Conservation (phyloP, 2,329 filamentous ascomycete species). For the Ophiostoma sp. region DNA sequence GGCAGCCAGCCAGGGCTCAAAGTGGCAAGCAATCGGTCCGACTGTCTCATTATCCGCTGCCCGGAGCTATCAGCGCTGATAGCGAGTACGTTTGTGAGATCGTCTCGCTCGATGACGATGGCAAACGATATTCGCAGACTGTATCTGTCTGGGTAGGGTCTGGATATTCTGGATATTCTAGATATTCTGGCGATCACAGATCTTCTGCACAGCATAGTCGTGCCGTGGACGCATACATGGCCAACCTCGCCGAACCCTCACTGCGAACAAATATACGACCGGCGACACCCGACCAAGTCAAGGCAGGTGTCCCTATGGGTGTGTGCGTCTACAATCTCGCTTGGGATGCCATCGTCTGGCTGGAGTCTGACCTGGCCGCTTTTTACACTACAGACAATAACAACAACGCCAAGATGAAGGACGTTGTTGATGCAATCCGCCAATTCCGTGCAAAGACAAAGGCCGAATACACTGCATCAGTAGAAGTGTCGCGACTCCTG, state of each 20-base stretch:
- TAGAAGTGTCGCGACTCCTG: slow-evolving; percentile 15
- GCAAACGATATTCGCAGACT: slow-evolving; percentile 20
- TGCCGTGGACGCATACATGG: slow-evolving; percentile 46
- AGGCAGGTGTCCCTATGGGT: slow-evolving; percentile 44
- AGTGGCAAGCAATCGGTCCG: slow-evolving; percentile 2
- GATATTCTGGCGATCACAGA: not conserved
- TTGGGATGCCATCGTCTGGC: slow-evolving; percentile 47
- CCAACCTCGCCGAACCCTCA: slow-evolving; percentile 34
- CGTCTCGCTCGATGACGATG: slow-evolving; percentile 30
- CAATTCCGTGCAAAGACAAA: slow-evolving; percentile 36
- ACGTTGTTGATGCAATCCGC: slow-evolving; percentile 42
- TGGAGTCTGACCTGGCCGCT: not conserved
- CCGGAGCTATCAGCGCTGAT: not conserved
- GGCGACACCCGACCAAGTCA: slow-evolving; percentile 45
- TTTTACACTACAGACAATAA: not conserved
- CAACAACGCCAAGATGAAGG: slow-evolving; percentile 34
- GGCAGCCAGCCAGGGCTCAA: not conserved
- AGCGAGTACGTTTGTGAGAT: slow-evolving; percentile 28
- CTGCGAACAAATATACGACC: slow-evolving; percentile 40
- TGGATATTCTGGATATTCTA: slow-evolving; percentile 26
- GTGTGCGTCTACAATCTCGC: slow-evolving; percentile 46
- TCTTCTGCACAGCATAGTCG: not conserved
- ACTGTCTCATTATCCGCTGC: slow-evolving; percentile 21
- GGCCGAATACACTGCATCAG: slow-evolving; percentile 28
- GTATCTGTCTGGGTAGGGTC: slow-evolving; percentile 47